Evolutionary conservation across 2,329 filamentous ascomycete species (phyloP), one percentile per base, ranked within the genome.

Genomic region (Colletotrichum sojae): DNA sequence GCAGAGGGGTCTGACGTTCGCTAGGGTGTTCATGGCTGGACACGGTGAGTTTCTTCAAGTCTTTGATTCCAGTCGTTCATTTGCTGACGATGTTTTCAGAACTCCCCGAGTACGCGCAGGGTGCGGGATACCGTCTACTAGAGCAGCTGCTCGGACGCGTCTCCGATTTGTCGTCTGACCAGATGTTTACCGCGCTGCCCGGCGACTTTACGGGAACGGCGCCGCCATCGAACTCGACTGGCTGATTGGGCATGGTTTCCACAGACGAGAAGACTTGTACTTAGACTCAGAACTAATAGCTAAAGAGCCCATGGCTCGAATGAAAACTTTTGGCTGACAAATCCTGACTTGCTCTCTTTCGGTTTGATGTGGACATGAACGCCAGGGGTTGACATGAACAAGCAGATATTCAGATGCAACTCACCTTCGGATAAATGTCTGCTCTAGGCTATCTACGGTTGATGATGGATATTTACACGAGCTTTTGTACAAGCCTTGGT

Each of bases 81-180:
- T 18, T 3, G 10, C 57, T 62, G 15, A 67, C 49, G 12, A 18
- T 40, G 2, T 3, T 22, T 0, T 2, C 4, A 67, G 59, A 63
- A 40, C 59, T 67, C 3, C 59, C 64, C 2, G 15, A 20, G 39
- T 67, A 67, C 6, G 43, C 59, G 0, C 64, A 63, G 15, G 64
- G 58, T 13, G 64, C 39, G 3, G 59, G 64, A 6, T 67, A 58
- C 9, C 31, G 64, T 12, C 20, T 67, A 2, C 22, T 63, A 1
- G 64, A 67, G 52, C 54, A 51, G 10, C 64, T 67, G 4, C 64
- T 67, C 2, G 59, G 59, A 8, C 64, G 64, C 2, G 39, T 67
- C 1, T 25, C 64, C 5, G 59, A 67, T 20, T 39, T 67, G 46
- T 25, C 43, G 15, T 63, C 31, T 22, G 46, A 57, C 3, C 13